These are phyloP conservation scores for Trifolium repens DNA, from an alignment of 306 rosid species.

Conservation along the genomic window DNA sequence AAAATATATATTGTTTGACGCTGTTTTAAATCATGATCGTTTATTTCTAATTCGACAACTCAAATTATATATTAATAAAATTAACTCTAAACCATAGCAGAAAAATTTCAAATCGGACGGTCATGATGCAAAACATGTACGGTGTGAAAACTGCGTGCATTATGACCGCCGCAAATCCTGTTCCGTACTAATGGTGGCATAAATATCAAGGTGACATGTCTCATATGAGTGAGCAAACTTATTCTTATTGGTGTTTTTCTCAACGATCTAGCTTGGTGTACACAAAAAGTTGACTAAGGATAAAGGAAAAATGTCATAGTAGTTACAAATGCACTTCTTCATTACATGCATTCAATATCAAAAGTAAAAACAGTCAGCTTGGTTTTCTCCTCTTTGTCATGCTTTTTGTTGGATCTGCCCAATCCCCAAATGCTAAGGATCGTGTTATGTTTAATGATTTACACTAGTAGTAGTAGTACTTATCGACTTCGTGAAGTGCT, in stretches of 20 bases:
- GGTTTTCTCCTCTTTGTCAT: neutral
- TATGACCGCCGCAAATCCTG: too few relatives aligned
- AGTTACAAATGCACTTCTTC: neutral
- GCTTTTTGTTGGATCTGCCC: neutral
- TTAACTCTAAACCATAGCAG: too few relatives aligned
- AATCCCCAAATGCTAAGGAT: slow-evolving; percentile 1
- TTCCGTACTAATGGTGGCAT: too few relatives aligned
- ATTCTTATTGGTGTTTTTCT: neutral
- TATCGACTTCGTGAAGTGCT: neutral
- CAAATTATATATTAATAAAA: too few relatives aligned
- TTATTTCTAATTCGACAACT: too few relatives aligned
- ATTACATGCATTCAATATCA: neutral
- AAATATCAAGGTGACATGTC: neutral
- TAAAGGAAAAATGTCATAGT: neutral
- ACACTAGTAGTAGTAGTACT: neutral
- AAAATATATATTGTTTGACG: too few relatives aligned
- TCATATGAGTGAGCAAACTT: neutral
- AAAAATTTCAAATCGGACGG: too few relatives aligned
- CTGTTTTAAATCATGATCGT: too few relatives aligned
- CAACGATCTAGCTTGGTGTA: neutral
- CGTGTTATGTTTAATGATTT: neutral
- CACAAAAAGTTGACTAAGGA: neutral
- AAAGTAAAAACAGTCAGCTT: neutral
- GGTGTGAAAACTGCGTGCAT: too few relatives aligned
- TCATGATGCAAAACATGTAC: too few relatives aligned